A percentile compares a stretch with the other conserved stretches of the same genome.
Evolutionary conservation across 2,329 filamentous ascomycete species (phyloP).

Genomic region (Triangularia setosa): DNA sequence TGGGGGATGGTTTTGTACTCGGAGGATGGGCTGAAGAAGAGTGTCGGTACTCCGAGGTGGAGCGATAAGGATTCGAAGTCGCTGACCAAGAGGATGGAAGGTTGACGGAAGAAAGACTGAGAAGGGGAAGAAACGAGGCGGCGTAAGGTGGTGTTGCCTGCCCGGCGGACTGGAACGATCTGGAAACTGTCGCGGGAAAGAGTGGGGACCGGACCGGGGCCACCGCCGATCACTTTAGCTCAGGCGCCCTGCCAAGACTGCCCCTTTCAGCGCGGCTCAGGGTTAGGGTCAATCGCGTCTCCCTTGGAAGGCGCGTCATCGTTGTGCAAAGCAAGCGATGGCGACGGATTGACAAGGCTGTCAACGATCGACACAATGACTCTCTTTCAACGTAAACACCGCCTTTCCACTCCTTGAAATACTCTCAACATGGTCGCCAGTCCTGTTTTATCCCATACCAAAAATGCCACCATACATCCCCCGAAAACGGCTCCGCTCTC

Average conservation of each 20-base stretch:
- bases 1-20: not conserved
- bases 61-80: not conserved
- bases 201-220: not conserved
- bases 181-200: slow-evolving; percentile 18
- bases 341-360: not conserved
- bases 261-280: not conserved
- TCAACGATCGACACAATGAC: not conserved
- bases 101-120: not conserved
- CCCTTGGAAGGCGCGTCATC: not conserved
- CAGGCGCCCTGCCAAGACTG: slow-evolving; percentile 8
- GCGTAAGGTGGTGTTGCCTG: not conserved
- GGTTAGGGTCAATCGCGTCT: slow-evolving; percentile 12
- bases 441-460: not conserved
- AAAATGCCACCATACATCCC: slow-evolving; percentile 65
- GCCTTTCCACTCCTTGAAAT: not conserved
- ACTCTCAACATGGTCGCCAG: not conserved
- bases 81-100: not conserved
- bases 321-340: not conserved
- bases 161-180: slow-evolving; percentile 22
- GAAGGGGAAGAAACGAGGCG: not conserved
- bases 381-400: slow-evolving; percentile 3
- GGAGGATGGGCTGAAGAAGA: not conserved
- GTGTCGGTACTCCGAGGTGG: not conserved
- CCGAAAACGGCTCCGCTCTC: slow-evolving; percentile 58
- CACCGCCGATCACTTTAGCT: not conserved